phyloP scores from a whole-genome alignment of 164 flowering plant species.

The Annona cherimola region DNA sequence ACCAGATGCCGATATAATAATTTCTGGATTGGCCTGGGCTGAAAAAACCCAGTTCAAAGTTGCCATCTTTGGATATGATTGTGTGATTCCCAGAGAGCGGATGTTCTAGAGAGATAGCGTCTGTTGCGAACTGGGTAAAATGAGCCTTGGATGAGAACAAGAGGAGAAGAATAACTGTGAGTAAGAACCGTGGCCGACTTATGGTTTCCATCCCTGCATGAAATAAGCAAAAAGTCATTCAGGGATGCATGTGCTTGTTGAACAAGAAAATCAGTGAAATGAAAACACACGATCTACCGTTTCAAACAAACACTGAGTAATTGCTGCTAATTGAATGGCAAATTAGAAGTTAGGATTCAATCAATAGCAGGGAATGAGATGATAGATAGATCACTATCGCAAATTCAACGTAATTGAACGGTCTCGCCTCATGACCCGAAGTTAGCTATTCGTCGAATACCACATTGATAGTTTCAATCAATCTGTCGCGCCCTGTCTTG shows the following conservation, averaged over 20 bases:
- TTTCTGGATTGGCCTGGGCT: conserved; percentile 14
- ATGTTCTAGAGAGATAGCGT: conserved; percentile 17
- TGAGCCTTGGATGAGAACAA: background rate
- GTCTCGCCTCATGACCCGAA: no score
- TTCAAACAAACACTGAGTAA: no score
- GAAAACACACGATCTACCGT: no score
- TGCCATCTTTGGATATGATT: conserved; percentile 10
- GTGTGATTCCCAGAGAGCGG: conserved; percentile 21
- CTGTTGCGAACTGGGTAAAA: background rate
- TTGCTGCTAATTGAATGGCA: no score
- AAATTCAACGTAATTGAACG: no score
- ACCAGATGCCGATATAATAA: conserved; percentile 25
- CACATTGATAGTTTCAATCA: no score
- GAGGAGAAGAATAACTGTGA: background rate
- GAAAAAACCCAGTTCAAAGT: conserved; percentile 24
- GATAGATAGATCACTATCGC: no score
- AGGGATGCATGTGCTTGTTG: background rate
- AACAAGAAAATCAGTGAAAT: background rate
- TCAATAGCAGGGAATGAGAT: no score
- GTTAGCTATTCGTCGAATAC: no score
- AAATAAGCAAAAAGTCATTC: background rate
- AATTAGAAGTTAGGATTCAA: no score
- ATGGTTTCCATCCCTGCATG: background rate
- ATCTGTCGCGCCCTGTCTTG: no score
- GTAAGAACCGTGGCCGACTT: background rate